Percentiles rank a stretch among this genome's conserved stretches.
These are phyloP conservation scores for Globisporangium sylvaticum DNA, from an alignment of 352 stramenopile species.

Conservation along the genomic window DNA sequence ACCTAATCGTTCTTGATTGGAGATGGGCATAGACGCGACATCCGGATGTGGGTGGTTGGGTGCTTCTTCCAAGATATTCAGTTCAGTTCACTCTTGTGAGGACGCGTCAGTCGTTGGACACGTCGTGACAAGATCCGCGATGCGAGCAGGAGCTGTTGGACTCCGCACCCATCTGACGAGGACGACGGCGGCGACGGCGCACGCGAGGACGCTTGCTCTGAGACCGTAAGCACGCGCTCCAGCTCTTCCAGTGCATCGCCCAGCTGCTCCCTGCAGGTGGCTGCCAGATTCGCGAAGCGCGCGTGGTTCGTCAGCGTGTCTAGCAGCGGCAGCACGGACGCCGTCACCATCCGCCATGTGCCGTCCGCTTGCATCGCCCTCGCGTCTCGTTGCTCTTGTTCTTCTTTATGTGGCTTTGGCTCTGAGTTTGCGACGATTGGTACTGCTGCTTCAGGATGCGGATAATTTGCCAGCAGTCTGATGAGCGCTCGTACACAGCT, in stretches of 20 bases:
- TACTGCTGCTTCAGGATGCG: background rate
- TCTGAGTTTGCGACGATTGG: background rate
- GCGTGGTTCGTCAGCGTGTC: constrained; percentile 6
- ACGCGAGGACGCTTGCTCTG: background rate
- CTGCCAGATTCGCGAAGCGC: background rate
- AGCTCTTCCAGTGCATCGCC: background rate
- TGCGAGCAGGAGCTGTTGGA: constrained; percentile 10
- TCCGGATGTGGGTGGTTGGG: background rate
- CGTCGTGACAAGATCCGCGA: constrained; percentile 4
- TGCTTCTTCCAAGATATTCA: background rate
- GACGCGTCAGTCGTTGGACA: constrained; percentile 10
- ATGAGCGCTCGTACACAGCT: constrained; percentile 3
- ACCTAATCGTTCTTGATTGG: constrained; percentile 1
- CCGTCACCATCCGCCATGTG: background rate
- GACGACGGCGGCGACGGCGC: background rate
- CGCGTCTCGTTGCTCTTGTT: background rate
- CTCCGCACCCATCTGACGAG: background rate
- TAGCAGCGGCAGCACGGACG: constrained; percentile 11
- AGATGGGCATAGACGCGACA: constrained; percentile 4
- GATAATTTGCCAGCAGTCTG: background rate
- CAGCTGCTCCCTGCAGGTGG: background rate
- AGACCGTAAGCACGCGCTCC: background rate
- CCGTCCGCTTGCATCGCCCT: background rate
- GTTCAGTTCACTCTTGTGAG: background rate
- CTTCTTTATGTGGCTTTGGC: background rate